Conservation (phyloP, 345 rosid genomes). For the Eucalyptus guilfoylei region DNA sequence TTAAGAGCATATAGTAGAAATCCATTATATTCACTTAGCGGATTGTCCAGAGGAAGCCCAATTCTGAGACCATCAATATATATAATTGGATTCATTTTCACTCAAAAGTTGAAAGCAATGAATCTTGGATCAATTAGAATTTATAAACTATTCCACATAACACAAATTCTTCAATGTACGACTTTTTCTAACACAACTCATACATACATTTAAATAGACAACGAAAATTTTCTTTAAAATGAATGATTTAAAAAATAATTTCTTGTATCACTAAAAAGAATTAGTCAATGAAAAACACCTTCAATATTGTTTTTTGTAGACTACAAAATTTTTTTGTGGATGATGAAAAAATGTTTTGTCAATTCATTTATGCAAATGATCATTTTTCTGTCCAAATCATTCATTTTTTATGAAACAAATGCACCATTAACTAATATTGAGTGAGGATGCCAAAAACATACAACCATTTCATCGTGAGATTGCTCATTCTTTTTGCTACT, state of each 20-base stretch:
- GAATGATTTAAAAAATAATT: background rate
- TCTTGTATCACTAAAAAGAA: background rate
- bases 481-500: background rate
- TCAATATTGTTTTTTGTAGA: background rate
- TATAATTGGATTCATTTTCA: background rate
- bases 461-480: background rate
- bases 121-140: background rate
- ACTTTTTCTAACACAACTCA: background rate
- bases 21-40: no score
- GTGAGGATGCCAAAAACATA: background rate
- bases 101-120: background rate
- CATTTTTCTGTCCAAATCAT: background rate
- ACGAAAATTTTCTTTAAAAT: background rate
- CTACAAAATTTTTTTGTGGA: fast-evolving
- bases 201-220: background rate
- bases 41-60: fast-evolving
- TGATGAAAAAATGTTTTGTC: fast-evolving
- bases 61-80: background rate
- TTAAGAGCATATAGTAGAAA: background rate
- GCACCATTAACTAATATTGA: background rate
- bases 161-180: fast-evolving
- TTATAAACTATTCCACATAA: background rate
- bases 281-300: background rate
- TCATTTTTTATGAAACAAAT: background rate
- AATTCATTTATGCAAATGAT: fast-evolving